Conservation (phyloP, 2,329 filamentous ascomycete genomes). For the Colletotrichum lini region DNA sequence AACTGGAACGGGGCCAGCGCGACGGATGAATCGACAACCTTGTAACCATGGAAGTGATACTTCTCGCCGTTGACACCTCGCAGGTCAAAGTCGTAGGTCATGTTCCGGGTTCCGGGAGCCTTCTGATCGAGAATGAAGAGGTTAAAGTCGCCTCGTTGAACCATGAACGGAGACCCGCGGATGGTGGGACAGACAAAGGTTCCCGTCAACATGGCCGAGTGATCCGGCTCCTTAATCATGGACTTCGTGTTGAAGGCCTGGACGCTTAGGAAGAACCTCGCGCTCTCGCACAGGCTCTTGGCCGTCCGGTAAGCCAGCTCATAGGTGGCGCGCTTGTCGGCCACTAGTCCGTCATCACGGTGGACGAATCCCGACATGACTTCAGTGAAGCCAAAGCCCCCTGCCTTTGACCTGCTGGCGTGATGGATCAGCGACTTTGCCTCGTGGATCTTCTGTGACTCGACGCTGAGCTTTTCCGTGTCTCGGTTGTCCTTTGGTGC, state of each 20-base stretch:
- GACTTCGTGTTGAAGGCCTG: slow-evolving; percentile 67
- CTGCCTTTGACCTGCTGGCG: slow-evolving; percentile 60
- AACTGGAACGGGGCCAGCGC: slow-evolving; percentile 69
- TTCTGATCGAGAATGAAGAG: slow-evolving; percentile 68
- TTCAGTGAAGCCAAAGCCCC: slow-evolving; percentile 73
- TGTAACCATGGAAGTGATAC: slow-evolving; percentile 74
- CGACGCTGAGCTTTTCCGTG: slow-evolving; percentile 49
- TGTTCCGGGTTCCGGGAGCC: slow-evolving; percentile 69
- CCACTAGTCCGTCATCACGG: slow-evolving; percentile 55
- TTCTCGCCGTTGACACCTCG: slow-evolving; percentile 64
- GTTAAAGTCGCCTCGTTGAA: slow-evolving; percentile 70
- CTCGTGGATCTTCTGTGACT: slow-evolving; percentile 53
- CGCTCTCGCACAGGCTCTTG: slow-evolving; percentile 67
- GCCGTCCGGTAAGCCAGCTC: slow-evolving; percentile 66
- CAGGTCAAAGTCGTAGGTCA: slow-evolving; percentile 75
- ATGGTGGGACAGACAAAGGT: slow-evolving; percentile 71
- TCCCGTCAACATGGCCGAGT: slow-evolving; percentile 69
- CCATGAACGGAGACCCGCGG: slow-evolving; percentile 72
- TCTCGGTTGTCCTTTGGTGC: slow-evolving; percentile 35
- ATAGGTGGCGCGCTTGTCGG: slow-evolving; percentile 66
- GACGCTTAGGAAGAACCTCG: slow-evolving; percentile 72
- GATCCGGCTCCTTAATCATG: slow-evolving; percentile 62
- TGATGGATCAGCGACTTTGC: slow-evolving; percentile 56
- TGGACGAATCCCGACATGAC: slow-evolving; percentile 76
- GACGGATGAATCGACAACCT: slow-evolving; percentile 72